Evolutionary conservation across 129 eudicot species (phyloP), one percentile per base, ranked within the genome.

Genomic region (Artemisia argyi): DNA sequence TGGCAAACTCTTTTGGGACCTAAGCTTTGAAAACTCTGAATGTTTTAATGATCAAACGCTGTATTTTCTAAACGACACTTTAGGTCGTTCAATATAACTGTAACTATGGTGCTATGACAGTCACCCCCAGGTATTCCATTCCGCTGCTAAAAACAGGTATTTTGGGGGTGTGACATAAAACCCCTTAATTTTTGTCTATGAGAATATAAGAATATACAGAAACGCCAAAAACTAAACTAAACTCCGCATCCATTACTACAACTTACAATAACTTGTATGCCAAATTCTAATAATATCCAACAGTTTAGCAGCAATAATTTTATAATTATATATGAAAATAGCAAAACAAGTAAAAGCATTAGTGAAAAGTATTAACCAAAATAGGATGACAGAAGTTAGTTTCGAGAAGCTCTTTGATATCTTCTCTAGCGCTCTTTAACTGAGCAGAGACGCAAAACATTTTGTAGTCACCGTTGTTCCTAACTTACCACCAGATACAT

Each of bases 381-480:
- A 94, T 88, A 17, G 99, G 99, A 85, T 94, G 99, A 73, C 89
- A 88, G 56, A 80, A 94, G 50, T 68, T 84, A 51, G 89, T 66
- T n/a, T 73, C 78, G 52, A 94, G 94, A 9, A 94, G 88, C 57
- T 88, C 88, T 52, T 79, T 90, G n/a, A 94, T 86, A 61, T 94
- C 99, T 58, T 94, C 86, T 44, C 90, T 79, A 0, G 99, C 99
- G 76, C 87, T 86, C 81, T 84, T 88, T 70, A 94, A 74, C 82
- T 94, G 89, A 19, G 66, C 88, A n/a, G n/a, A 20, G 99, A 88
- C 5, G 94, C 89, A 35, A 69, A 73, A 82, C 92, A 76, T 76
- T 85, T 89, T 50, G 84, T 77, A 20, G 91, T 69, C 32, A 76
- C 24, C 73, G 19, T 77, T 1, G 96, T 78, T 59, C 86, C 79